Evolutionary conservation across 495 filamentous ascomycete species (phyloP), one percentile per base, ranked within the genome.

Genomic region (Lasiosphaeria ovina): DNA sequence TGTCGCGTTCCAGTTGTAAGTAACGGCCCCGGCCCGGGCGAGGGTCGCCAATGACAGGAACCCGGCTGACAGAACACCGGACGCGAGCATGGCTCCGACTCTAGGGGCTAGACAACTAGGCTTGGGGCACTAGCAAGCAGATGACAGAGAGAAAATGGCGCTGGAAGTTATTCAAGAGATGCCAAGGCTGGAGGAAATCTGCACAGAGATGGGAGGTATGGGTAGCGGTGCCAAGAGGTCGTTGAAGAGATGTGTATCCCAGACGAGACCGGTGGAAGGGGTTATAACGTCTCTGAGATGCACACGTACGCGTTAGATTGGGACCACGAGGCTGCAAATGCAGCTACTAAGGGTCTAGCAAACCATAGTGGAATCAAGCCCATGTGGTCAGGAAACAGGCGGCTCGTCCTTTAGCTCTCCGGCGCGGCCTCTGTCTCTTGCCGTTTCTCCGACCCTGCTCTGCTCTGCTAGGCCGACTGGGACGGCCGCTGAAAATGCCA

Each of bases 1-100:
- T 0, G 81, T 84, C 49, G 89, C 80, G 61, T 89, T 82, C 80
- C 85, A 93, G 66, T 76, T 66, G 57, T 75, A 75, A 11, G 60
- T 70, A 4, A 79, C 73, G 4, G 69, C 71, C 12, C 61, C 72
- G 17, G 76, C 69, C 55, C 55, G 62, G 44, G 63, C 67, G 31
- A 64, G 45, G 8, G 52, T 42, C 12, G 54, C 65, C 63, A 69
- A 62, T 50, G 56, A 45, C 61, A 77, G 51, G 34, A 61, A 58
- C 9, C 50, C 38, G 33, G 64, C 33, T 34, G 60, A 63, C 12
- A 59, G 17, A n/a, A 62, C 45, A 36, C 55, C 45, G 49, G 66
- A 58, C 45, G 55, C 55, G 10, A 60, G 17, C 68, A 72, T 67
- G 36, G 31, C 38, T 56, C 16, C 40, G 33, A 48, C 53, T 47